Evolutionary conservation across 306 rosid species (phyloP).

Genomic region (Spatholobus suberectus): DNA sequence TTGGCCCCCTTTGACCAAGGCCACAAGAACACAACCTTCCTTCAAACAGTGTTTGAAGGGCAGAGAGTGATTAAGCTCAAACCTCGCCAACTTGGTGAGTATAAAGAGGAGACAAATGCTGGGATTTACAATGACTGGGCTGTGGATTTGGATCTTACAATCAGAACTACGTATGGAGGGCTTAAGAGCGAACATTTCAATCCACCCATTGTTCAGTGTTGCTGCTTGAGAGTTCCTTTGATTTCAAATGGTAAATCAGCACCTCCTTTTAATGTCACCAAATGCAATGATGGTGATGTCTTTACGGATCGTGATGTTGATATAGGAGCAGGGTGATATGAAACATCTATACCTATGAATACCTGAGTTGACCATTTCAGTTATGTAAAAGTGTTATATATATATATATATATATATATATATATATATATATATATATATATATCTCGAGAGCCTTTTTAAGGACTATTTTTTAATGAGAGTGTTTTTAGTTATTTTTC

Average conservation of each 20-base stretch:
- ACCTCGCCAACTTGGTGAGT: constrained; percentile 35
- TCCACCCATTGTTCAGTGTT: constrained; percentile 40
- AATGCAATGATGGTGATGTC: constrained; percentile 35
- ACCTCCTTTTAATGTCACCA: constrained; percentile 19
- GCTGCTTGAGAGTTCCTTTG: constrained; percentile 44
- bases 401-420: no score
- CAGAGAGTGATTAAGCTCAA: background rate
- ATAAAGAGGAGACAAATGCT: constrained; percentile 16
- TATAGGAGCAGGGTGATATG: background rate
- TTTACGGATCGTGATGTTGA: constrained; percentile 29
- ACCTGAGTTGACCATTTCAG: background rate
- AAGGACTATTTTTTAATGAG: no score
- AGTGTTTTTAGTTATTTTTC: no score
- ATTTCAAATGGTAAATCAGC: constrained; percentile 16
- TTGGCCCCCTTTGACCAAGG: constrained; percentile 53
- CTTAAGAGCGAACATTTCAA: background rate
- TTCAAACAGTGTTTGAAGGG: constrained; percentile 35
- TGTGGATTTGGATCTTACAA: constrained; percentile 39
- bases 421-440: no score
- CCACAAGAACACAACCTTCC: constrained; percentile 43
- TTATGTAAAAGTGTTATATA: background rate
- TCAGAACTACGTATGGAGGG: constrained; percentile 27
- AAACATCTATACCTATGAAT: background rate
- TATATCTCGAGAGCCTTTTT: no score
- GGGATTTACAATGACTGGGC: constrained; percentile 40